A percentile compares a stretch with the other conserved stretches of the same genome.
These are phyloP conservation scores for Immersiporthe knoxdaviesiana DNA, from an alignment of 2,329 filamentous ascomycete species.

Conservation along the genomic window DNA sequence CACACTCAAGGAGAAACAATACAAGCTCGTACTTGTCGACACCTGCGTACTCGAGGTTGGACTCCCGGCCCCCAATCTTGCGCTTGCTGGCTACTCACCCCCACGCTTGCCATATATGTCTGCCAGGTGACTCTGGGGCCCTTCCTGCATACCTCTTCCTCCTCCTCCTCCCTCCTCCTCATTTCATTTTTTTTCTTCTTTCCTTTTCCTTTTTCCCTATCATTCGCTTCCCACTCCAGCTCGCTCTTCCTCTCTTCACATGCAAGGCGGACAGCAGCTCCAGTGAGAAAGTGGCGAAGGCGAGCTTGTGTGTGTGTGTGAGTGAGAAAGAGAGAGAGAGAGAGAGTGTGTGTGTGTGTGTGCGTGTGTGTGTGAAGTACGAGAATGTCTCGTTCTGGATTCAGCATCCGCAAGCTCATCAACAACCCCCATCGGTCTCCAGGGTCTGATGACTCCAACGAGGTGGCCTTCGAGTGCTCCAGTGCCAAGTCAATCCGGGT, in stretches of 20 bases:
- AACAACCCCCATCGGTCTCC: conserved; percentile 38
- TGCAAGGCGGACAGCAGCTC: conserved; percentile 15
- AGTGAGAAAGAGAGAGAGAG: too few species aligned
- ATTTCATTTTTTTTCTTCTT: not conserved
- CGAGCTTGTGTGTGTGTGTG: conserved; percentile 1
- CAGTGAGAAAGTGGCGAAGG: conserved; percentile 19
- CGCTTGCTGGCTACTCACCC: not conserved
- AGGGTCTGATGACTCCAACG: conserved; percentile 30
- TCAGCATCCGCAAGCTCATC: conserved; percentile 50
- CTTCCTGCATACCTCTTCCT: not conserved
- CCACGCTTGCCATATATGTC: conserved; percentile 20
- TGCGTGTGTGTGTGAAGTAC: not conserved
- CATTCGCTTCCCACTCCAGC: not conserved
- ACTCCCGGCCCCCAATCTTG: conserved; percentile 1
- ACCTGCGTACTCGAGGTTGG: not conserved
- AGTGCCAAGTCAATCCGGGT: conserved; percentile 29
- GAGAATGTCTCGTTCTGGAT: conserved; percentile 43
- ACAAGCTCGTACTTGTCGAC: not conserved
- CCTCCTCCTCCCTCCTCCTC: conserved; percentile 11
- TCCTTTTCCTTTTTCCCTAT: not conserved
- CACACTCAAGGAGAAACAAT: not conserved
- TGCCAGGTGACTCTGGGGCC: conserved; percentile 21
- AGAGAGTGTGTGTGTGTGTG: too few species aligned
- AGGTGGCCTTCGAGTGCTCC: conserved; percentile 33
- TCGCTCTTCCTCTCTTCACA: conserved; percentile 5